These are phyloP conservation scores for Venturia oleaginea DNA, from an alignment of 2,329 filamentous ascomycete species.

Conservation along the genomic window DNA sequence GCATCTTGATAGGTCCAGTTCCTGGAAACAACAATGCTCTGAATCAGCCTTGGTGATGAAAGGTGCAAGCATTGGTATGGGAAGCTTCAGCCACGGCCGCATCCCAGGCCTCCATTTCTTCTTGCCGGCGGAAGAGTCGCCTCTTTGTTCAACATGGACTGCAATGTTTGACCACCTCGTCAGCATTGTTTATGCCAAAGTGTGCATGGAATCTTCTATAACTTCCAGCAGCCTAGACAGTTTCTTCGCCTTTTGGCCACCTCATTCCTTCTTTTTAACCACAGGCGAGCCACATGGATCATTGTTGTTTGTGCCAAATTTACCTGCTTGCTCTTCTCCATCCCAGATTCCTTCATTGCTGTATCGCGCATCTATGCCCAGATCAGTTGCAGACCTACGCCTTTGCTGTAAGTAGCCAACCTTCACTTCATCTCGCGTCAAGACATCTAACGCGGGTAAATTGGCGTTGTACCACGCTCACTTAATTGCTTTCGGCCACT, in stretches of 20 bases:
- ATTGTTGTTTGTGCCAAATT: constrained; percentile 2
- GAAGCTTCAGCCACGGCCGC: neutral
- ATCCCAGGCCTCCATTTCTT: neutral
- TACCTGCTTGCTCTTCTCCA: constrained; percentile 3
- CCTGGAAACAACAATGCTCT: neutral
- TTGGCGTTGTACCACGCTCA: neutral
- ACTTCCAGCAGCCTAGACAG: neutral
- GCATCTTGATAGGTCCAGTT: neutral
- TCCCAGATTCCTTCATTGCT: neutral
- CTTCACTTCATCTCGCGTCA: neutral
- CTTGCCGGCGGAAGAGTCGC: neutral
- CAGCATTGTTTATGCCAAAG: neutral
- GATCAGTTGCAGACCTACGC: neutral
- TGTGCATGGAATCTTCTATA: neutral
- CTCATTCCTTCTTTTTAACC: neutral
- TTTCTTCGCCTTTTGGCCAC: neutral
- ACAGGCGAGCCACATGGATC: neutral
- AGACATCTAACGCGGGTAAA: neutral
- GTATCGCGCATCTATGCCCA: neutral
- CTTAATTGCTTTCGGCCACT: neutral
- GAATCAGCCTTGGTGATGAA: neutral
- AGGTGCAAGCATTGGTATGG: neutral
- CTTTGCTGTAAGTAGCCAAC: neutral
- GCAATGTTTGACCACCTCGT: neutral
- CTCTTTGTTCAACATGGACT: neutral